Conservation (phyloP, 2,329 filamentous ascomycete species). For the Alternaria sp. region DNA sequence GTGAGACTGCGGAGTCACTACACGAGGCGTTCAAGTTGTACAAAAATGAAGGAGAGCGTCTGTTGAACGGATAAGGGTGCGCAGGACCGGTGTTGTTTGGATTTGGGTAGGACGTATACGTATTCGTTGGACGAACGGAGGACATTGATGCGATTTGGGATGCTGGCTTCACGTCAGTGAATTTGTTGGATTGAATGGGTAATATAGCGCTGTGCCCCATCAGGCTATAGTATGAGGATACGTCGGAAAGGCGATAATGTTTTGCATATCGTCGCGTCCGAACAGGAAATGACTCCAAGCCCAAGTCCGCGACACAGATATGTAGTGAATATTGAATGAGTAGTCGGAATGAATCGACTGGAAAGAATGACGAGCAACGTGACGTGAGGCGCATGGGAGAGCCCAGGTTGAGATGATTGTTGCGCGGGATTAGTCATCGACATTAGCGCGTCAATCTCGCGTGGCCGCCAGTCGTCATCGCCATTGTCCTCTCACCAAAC, state of each 20-base stretch:
- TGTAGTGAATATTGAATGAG: not conserved
- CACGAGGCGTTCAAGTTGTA: conserved; percentile 2
- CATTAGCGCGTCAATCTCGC: conserved; percentile 1
- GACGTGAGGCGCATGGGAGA: not conserved
- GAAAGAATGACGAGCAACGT: not conserved
- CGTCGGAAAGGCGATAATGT: not conserved
- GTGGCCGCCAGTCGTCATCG: not conserved
- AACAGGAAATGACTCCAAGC: not conserved
- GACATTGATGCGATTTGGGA: not conserved
- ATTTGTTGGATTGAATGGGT: not conserved
- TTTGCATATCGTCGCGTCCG: not conserved
- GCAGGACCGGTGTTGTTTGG: not conserved
- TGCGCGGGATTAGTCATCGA: not conserved
- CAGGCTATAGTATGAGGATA: not conserved
- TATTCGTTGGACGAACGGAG: not conserved
- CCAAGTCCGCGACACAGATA: not conserved
- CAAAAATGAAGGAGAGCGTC: not conserved
- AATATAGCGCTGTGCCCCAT: not conserved
- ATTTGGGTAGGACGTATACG: not conserved
- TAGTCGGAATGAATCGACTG: not conserved
- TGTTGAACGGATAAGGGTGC: not conserved
- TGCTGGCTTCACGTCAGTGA: not conserved
- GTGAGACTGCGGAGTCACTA: conserved; percentile 2
- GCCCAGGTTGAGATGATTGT: too few relatives aligned
- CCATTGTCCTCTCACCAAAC: not conserved